Percentiles rank a stretch among this genome's conserved stretches.
Conservation (phyloP, 148 eudicot genomes). For the Chenopodium quinoa region DNA sequence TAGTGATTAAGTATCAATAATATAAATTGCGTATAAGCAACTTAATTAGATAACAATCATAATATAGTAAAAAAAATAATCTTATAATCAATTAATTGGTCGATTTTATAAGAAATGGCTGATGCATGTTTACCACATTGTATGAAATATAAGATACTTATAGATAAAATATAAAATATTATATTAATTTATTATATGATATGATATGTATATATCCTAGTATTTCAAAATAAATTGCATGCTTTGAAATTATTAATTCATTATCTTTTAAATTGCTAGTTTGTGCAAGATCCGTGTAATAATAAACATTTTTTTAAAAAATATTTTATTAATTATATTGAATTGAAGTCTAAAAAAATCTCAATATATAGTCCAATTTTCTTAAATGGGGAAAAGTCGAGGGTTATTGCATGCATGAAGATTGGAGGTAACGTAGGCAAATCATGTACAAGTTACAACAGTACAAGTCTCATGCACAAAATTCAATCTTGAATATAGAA, state of each 20-base stretch:
- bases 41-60: not conserved
- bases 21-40: conserved; percentile 19
- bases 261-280: no score
- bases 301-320: no score
- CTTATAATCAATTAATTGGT: not conserved
- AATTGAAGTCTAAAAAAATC: no score
- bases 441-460: not conserved
- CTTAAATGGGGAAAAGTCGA: not conserved
- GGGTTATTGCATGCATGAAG: not conserved
- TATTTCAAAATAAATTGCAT: no score
- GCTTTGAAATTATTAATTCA: no score
- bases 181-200: no score
- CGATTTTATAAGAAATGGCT: not conserved
- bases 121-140: not conserved
- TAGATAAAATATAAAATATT: not conserved
- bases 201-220: no score
- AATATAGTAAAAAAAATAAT: not conserved
- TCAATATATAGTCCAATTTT: no score
- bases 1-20: not conserved
- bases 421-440: no score
- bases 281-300: no score
- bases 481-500: no score
- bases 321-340: no score
- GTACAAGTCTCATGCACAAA: not conserved
- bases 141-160: not conserved